Percentiles rank a stretch among this genome's conserved stretches.
These are phyloP conservation scores for Keithomyces neogunnii DNA, from an alignment of 2,329 filamentous ascomycete genomes.

Conservation along the genomic window DNA sequence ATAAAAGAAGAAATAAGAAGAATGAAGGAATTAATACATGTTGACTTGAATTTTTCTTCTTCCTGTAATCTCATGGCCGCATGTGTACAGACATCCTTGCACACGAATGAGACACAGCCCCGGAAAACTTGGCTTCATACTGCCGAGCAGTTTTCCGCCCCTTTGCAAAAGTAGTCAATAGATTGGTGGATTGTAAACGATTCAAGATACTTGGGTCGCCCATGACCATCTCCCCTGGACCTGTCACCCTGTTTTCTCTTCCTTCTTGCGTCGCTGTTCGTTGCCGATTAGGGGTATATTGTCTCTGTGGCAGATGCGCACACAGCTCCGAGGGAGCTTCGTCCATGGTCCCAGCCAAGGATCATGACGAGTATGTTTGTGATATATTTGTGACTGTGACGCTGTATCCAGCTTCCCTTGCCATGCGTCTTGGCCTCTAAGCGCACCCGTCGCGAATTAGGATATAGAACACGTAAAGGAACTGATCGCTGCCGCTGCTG, in stretches of 20 bases:
- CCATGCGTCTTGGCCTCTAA: not conserved
- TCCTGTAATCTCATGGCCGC: slow-evolving; percentile 4
- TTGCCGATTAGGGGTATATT: not conserved
- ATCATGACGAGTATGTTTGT: slow-evolving; percentile 2
- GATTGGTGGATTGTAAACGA: not conserved
- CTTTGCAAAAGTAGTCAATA: not conserved
- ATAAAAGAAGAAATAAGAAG: slow-evolving; percentile 25
- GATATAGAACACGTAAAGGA: slow-evolving; percentile 5
- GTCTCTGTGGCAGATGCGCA: not conserved
- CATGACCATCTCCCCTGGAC: not conserved
- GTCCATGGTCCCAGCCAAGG: slow-evolving; percentile 1
- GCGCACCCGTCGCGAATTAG: slow-evolving; percentile 1
- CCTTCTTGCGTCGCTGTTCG: not conserved
- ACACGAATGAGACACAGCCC: not conserved
- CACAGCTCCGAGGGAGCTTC: not conserved
- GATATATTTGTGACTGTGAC: not conserved
- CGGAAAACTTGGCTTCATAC: not conserved
- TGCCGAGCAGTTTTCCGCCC: not conserved
- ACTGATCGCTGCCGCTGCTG: slow-evolving; percentile 1
- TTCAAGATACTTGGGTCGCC: not conserved
- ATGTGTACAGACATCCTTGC: not conserved
- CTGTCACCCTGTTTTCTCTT: not conserved
- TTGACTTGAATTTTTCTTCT: slow-evolving; percentile 25
- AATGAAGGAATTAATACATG: slow-evolving; percentile 41
- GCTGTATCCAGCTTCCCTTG: not conserved